Evolutionary conservation across 176 grass and related monocot species (phyloP).

Genomic region (Urochloa ruziziensis): DNA sequence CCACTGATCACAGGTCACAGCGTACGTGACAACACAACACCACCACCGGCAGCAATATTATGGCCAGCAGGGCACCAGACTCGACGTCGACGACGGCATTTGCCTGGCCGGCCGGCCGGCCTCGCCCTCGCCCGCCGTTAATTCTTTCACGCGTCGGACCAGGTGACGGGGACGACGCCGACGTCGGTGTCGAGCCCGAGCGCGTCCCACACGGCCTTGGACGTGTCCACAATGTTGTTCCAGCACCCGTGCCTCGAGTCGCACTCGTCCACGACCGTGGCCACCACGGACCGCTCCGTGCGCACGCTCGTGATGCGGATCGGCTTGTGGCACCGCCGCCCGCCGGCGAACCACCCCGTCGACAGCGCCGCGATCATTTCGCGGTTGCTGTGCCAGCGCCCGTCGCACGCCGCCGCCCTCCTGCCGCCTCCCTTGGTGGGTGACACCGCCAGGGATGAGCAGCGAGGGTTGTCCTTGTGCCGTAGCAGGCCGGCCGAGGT

Average conservation of each 20-base stretch:
- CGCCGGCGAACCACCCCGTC: not conserved
- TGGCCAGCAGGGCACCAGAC: not conserved
- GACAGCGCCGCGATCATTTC: slow-evolving; percentile 18
- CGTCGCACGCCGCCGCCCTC: not conserved
- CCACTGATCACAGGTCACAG: no score
- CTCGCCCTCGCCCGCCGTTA: not conserved
- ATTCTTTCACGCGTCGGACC: slow-evolving; percentile 17
- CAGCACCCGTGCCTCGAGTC: not conserved
- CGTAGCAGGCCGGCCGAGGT: no score
- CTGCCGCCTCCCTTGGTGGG: not conserved
- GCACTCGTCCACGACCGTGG: slow-evolving; percentile 31
- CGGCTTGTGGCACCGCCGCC: slow-evolving; percentile 15
- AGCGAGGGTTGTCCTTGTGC: not conserved
- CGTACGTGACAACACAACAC: no score
- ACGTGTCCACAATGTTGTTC: slow-evolving; percentile 36
- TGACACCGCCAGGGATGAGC: not conserved
- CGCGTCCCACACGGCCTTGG: slow-evolving; percentile 32
- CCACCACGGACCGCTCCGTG: not conserved
- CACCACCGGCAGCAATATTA: no score
- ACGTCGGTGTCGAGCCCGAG: slow-evolving; percentile 20
- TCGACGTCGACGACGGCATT: no score
- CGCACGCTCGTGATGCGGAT: slow-evolving; percentile 18
- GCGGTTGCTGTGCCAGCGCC: slow-evolving; percentile 12
- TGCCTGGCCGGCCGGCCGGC: not conserved
- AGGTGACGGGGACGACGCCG: slow-evolving; percentile 14